phyloP scores from a whole-genome alignment of 169 alveolate species.

The Plasmodium ovale region DNA sequence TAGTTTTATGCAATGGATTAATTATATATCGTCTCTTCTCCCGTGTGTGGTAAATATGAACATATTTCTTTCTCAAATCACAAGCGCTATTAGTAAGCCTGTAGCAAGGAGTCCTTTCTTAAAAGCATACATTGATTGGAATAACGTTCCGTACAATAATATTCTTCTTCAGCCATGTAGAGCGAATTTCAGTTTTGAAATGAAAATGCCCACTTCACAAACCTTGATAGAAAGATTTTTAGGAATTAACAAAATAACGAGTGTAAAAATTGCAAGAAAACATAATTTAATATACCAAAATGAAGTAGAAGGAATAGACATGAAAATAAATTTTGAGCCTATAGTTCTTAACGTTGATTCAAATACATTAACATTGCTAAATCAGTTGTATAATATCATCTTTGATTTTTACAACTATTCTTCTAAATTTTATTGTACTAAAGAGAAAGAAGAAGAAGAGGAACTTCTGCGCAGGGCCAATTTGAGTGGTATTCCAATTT shows the following conservation, averaged over 20 bases:
- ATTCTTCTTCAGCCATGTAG: slow-evolving; percentile 67
- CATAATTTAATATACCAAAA: slow-evolving; percentile 18
- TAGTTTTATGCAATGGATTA: slow-evolving; percentile 27
- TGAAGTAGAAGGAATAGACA: slow-evolving; percentile 59
- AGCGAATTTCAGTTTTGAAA: slow-evolving; percentile 41
- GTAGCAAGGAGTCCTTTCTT: slow-evolving; percentile 64
- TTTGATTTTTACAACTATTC: slow-evolving; percentile 44
- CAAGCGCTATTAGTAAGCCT: slow-evolving; percentile 67
- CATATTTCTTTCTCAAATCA: slow-evolving; percentile 61
- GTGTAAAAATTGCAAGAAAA: slow-evolving; percentile 49
- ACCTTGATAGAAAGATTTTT: slow-evolving; percentile 34
- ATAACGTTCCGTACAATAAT: slow-evolving; percentile 56
- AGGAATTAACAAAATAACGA: slow-evolving; percentile 65
- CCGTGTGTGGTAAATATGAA: slow-evolving; percentile 66
- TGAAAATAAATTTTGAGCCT: slow-evolving; percentile 39
- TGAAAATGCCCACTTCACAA: slow-evolving; percentile 44
- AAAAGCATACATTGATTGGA: slow-evolving; percentile 75
- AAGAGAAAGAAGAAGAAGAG: slow-evolving; percentile 37
- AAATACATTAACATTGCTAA: slow-evolving; percentile 40
- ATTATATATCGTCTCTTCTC: slow-evolving; percentile 19
- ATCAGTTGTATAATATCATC: slow-evolving; percentile 50
- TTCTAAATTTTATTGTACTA: slow-evolving; percentile 13
- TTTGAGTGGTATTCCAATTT: not conserved
- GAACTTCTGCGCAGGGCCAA: not conserved
- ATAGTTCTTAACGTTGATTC: slow-evolving; percentile 63